Percentiles rank a stretch among this genome's conserved stretches.
Conservation (phyloP, 2,329 filamentous ascomycete genomes). For the Achaetomium macrosporum region DNA sequence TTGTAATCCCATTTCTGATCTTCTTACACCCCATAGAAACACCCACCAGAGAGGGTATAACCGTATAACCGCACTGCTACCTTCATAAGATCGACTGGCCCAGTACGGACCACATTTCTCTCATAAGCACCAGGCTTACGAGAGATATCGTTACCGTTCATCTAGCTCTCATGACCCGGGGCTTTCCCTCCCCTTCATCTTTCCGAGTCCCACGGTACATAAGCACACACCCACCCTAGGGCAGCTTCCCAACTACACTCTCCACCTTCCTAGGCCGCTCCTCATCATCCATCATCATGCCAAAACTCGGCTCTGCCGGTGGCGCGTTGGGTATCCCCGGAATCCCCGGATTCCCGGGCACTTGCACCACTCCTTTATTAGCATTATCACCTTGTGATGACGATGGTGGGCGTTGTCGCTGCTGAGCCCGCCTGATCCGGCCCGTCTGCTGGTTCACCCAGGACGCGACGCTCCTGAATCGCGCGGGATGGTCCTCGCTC, state of each 20-base stretch:
- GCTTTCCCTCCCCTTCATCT: not conserved
- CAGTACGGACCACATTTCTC: not conserved
- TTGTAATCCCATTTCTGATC: too few species aligned
- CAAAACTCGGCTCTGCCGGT: constrained; percentile 42
- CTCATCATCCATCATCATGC: constrained; percentile 47
- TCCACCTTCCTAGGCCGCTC: constrained; percentile 42
- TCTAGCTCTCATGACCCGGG: not conserved
- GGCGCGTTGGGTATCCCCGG: constrained; percentile 35
- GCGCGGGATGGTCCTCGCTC: constrained; percentile 48
- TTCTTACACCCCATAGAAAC: too few species aligned
- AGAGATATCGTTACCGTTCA: not conserved
- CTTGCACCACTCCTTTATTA: constrained; percentile 23
- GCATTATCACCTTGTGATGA: too few species aligned
- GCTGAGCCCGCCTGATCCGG: constrained; percentile 44
- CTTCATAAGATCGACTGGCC: too few species aligned
- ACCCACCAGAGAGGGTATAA: too few species aligned
- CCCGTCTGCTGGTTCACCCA: constrained; percentile 62
- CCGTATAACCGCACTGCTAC: too few species aligned
- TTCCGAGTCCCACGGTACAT: not conserved
- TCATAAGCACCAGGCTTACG: constrained; percentile 8
- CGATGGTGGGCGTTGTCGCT: constrained; percentile 16
- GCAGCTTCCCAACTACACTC: constrained; percentile 1
- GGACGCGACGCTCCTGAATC: constrained; percentile 53
- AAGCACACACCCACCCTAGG: not conserved
- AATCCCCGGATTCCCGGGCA: constrained; percentile 27